Base-by-base conservation (phyloP, 2,329 filamentous ascomycete species). In the Colletotrichum viniferum region DNA sequence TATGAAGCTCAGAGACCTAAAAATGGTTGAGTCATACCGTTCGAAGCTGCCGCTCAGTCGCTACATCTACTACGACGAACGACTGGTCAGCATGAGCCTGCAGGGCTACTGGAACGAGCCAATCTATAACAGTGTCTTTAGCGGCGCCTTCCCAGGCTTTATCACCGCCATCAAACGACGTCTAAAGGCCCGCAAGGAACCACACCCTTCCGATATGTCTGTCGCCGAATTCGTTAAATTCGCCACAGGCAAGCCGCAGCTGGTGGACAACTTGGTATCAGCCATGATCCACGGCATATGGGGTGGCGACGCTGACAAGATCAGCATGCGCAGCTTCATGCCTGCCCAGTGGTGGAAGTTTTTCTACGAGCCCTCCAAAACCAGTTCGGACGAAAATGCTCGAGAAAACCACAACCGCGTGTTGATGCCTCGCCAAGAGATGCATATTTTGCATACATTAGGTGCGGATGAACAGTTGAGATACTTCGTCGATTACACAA, bases 41-140 rank as follows among this genome's bases (percentile, higher is more conserved):
- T 71, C 71, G 5, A 71, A 65, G n/a, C 38, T 21, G 13, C 74
- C 74, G 10, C 74, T 66, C 36, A 38, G 82, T 16, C 94, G 96
- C 77, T 98, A 93, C 84, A 87, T 98, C 75, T 98, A 97, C 88
- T 98, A 97, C 81, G 95, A 95, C 3, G 94, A 98, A 82, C 94
- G 93, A 80, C 90, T 77, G n/a, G 68, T 72, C 16, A 28, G 60
- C 14, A 52, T 77, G 38, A 48, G 34, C 21, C 68, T 65, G 21
- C 32, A 21, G n/a, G 73, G 68, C 56, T 24, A 71, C 34, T 38
- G 69, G n/a, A 21, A 36, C 62, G 81, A 85, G 74, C 81, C 81
- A 21, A 79, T 85, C 76, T 83, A 83, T 73, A 79, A 79, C 21
- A 79, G 84, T 56, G 79, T 85, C 76, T 84, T 83, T 74, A 79